Percentiles rank a stretch among this genome's conserved stretches.
phyloP scores from a whole-genome alignment of 2,329 filamentous ascomycete genomes.

The Verticillium nubilum region DNA sequence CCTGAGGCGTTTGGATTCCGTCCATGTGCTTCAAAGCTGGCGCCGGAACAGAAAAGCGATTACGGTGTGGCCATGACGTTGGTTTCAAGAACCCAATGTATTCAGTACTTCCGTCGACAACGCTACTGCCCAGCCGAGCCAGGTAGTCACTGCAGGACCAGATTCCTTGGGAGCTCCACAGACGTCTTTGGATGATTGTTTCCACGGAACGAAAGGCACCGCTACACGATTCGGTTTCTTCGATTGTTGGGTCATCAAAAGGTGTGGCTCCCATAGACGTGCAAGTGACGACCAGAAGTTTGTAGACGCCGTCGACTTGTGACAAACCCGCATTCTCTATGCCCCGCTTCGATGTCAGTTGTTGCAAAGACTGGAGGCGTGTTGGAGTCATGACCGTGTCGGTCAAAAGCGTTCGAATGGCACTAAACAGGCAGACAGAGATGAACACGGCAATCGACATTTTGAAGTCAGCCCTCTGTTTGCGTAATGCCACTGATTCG shows the following conservation, averaged over 20 bases:
- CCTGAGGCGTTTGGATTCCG: constrained; percentile 30
- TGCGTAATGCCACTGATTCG: constrained; percentile 36
- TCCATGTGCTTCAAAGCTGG: constrained; percentile 23
- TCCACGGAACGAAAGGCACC: not conserved
- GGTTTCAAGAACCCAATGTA: not conserved
- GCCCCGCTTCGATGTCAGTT: constrained; percentile 5
- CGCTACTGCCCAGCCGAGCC: constrained; percentile 39
- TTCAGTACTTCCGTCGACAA: constrained; percentile 13
- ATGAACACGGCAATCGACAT: constrained; percentile 48
- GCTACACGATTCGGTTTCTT: not conserved
- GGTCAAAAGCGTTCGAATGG: constrained; percentile 45
- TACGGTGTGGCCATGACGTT: constrained; percentile 13
- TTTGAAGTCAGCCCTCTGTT: constrained; percentile 31
- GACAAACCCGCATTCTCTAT: constrained; percentile 2
- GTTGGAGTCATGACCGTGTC: constrained; percentile 32
- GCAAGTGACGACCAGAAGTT: constrained; percentile 45
- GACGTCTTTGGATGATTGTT: constrained; percentile 2
- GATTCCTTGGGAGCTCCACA: constrained; percentile 42
- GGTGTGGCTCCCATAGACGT: constrained; percentile 35
- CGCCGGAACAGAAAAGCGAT: constrained; percentile 22
- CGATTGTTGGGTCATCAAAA: constrained; percentile 33
- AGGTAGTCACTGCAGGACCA: constrained; percentile 44
- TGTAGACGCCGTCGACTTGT: constrained; percentile 30
- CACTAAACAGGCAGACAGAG: constrained; percentile 54
- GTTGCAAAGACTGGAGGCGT: constrained; percentile 7